Conservation (phyloP, 1,284 basidiomycete species). For the Ceratobasidium papillatum region DNA sequence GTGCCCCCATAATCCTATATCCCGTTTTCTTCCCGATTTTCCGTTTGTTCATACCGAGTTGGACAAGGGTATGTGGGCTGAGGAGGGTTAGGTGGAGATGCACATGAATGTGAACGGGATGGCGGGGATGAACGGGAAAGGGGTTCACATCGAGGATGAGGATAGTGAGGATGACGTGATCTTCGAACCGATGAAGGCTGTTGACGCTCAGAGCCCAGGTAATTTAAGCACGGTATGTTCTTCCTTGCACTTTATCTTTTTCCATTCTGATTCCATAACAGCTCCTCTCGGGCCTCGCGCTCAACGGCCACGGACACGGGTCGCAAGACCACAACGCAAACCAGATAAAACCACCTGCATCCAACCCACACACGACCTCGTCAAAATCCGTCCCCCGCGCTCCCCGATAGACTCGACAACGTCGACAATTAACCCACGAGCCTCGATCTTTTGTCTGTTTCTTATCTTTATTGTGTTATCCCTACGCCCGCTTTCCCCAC, state of each 20-base stretch:
- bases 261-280: neutral
- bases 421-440: neutral
- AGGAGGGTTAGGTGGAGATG: neutral
- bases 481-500: neutral
- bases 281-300: slow-evolving; percentile 31
- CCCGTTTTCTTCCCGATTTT: neutral
- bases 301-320: slow-evolving; percentile 26
- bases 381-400: neutral
- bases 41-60: slow-evolving; percentile 31
- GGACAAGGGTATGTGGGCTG: neutral
- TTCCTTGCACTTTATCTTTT: neutral
- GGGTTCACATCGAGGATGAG: slow-evolving; percentile 16
- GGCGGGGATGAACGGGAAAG: neutral
- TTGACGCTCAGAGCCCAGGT: slow-evolving; percentile 6
- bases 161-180: slow-evolving; percentile 39
- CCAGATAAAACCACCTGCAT: neutral
- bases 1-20: too few species aligned
- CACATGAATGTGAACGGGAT: slow-evolving; percentile 7
- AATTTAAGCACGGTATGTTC: slow-evolving; percentile 9
- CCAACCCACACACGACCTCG: neutral
- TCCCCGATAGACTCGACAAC: neutral
- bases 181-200: slow-evolving; percentile 34
- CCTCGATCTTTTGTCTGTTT: neutral
- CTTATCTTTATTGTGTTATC: neutral
- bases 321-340: neutral